A percentile compares a stretch with the other conserved stretches of the same genome.
Evolutionary conservation across 352 stramenopile species (phyloP).

Genomic region (Pythium sukuiense): DNA sequence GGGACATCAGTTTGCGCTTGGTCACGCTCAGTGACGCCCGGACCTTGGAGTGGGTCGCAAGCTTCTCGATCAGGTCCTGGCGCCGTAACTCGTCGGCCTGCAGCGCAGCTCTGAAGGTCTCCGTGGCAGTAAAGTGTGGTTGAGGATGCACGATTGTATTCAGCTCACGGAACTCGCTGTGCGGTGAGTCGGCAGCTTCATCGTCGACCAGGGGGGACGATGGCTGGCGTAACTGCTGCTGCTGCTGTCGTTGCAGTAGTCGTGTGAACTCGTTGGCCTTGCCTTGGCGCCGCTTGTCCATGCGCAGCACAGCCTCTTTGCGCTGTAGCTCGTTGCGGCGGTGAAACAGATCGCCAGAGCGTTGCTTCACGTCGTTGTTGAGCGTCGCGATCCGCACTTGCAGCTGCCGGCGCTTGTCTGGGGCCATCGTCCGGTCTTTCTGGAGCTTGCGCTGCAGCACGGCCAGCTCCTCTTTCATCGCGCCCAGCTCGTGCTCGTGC

Average conservation of each 20-base stretch:
- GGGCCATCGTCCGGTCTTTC: slow-evolving; percentile 21
- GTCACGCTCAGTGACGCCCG: slow-evolving; percentile 18
- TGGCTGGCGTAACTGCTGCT: background rate
- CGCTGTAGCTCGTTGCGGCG: slow-evolving; percentile 71
- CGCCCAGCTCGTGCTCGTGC: slow-evolving; percentile 58
- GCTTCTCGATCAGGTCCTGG: slow-evolving; percentile 54
- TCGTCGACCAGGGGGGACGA: background rate
- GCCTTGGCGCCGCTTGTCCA: slow-evolving; percentile 19
- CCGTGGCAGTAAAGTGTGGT: slow-evolving; percentile 24
- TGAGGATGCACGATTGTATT: background rate
- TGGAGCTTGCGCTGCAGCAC: slow-evolving; percentile 46
- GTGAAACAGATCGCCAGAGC: slow-evolving; percentile 69
- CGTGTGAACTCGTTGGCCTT: slow-evolving; percentile 5
- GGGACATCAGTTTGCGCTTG: slow-evolving; percentile 17
- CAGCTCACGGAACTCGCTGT: background rate
- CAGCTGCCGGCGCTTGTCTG: slow-evolving; percentile 49
- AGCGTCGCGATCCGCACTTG: slow-evolving; percentile 51
- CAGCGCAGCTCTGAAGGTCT: slow-evolving; percentile 35
- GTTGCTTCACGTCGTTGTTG: slow-evolving; percentile 63
- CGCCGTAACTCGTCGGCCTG: slow-evolving; percentile 58
- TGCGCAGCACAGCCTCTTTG: slow-evolving; percentile 42
- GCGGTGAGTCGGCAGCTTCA: background rate
- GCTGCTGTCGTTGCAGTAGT: slow-evolving; percentile 6
- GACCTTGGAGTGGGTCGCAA: slow-evolving; percentile 29
- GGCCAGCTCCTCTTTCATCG: slow-evolving; percentile 55